A percentile compares a stretch with the other conserved stretches of the same genome.
Conservation (phyloP, 768 basidiomycete species). For the Naganishia antarctica region DNA sequence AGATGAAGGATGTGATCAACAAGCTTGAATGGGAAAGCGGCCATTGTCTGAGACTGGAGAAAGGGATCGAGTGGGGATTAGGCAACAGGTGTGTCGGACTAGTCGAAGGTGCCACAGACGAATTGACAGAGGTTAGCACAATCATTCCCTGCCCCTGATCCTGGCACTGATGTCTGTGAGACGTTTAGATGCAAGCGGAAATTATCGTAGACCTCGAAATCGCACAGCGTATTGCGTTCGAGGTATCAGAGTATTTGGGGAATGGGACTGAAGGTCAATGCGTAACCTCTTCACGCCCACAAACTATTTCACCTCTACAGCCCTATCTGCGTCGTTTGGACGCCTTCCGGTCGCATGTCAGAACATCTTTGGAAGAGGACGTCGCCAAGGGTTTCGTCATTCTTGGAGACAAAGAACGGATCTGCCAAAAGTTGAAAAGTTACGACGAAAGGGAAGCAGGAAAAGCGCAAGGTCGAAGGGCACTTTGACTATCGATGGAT, state of each 20-base stretch:
- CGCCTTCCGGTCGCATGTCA: constrained; percentile 6
- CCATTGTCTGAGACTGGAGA: neutral
- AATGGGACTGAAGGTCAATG: neutral
- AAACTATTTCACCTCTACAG: neutral
- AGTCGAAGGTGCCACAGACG: constrained; percentile 6
- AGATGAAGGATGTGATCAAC: constrained; percentile 1
- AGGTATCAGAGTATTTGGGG: neutral
- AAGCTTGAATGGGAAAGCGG: constrained; percentile 18
- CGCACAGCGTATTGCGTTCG: constrained; percentile 1
- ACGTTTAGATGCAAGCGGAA: constrained; percentile 11
- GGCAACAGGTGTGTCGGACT: neutral
- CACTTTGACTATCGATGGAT: neutral
- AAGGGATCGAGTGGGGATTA: constrained; percentile 7
- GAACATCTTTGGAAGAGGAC: neutral
- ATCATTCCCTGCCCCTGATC: neutral
- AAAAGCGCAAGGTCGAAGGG: neutral
- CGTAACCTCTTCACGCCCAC: too few relatives aligned
- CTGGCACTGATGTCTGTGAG: too few relatives aligned
- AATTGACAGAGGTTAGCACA: constrained; percentile 5
- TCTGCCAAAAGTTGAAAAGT: neutral
- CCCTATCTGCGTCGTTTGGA: constrained; percentile 12
- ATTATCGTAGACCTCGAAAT: constrained; percentile 9
- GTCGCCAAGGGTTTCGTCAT: constrained; percentile 1
- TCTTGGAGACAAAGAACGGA: neutral
- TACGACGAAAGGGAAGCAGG: constrained; percentile 7